phyloP scores from a whole-genome alignment of 768 basidiomycete species.

The Cyclocybe aegerita region DNA sequence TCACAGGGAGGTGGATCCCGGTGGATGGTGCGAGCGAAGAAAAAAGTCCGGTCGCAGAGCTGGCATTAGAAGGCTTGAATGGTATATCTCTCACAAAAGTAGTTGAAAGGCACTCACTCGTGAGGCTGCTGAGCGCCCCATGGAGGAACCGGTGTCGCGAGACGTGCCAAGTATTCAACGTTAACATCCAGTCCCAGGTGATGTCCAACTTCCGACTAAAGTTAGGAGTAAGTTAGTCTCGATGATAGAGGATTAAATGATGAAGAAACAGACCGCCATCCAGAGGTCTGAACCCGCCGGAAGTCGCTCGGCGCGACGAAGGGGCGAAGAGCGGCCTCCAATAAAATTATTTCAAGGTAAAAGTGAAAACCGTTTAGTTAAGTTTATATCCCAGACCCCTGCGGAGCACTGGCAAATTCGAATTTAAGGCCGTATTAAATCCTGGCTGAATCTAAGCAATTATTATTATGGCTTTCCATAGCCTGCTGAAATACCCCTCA shows the following conservation, averaged over 20 bases:
- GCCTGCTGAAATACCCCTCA: no score
- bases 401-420: no score
- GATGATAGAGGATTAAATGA: background rate
- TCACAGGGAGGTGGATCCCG: conserved; percentile 50
- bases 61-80: conserved; percentile 22
- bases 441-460: no score
- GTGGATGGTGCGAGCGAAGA: conserved; percentile 39
- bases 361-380: no score
- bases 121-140: conserved; percentile 69
- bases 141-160: conserved; percentile 48
- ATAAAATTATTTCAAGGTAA: no score
- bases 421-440: no score
- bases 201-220: conserved; percentile 54
- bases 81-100: background rate
- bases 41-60: conserved; percentile 58
- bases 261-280: conserved; percentile 52
- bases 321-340: no score
- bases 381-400: no score
- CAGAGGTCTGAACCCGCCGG: conserved; percentile 34
- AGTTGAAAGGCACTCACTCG: conserved; percentile 43
- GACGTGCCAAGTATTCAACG: conserved; percentile 45
- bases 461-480: no score
- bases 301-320: no score
- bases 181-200: conserved; percentile 63
- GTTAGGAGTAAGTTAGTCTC: background rate